Base-by-base conservation (phyloP, 2,329 filamentous ascomycete species). In the Davidsoniella australis region DNA sequence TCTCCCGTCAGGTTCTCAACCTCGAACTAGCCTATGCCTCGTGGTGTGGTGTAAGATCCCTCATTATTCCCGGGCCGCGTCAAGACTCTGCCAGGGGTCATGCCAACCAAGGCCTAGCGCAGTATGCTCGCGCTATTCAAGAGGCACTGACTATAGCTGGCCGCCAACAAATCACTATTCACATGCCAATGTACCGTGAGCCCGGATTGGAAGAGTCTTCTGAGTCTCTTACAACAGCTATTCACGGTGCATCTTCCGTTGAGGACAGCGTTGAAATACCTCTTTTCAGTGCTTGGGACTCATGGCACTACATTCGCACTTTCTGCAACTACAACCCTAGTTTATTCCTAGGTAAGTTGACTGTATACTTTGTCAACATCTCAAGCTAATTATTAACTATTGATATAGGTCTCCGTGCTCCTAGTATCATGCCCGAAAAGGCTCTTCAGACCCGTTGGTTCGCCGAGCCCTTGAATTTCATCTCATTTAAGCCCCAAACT, bases 21-120 rank as follows among this genome's bases (percentile, higher is more conserved):
- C 72, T 94, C 38, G 91, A 98, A 62, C 75, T 96, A 44, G 84
- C 86, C 45, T 98, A 95, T 65, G 91, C 93, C 55, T 88, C 86
- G 54, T 98, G 96, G 65, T 95, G 87, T 59, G 93, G 93, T 36
- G 75, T 91, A 44, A 78, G 80, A 50, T 93, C 83, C 63, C 72
- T 96, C 52, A 69, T 96, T 46, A 70, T 98, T 26, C 79, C 82
- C 1, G 87, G 87, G 0, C 91, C 91, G 2, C 74, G 75, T 55
- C 66, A 76, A 12, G 75, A 81, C 55, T 70, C 76, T 51, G 71
- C 72, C 51, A 71, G 69, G 49, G 61, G 68, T 53, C 63, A 66
- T 12, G 68, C 66, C 44, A 65, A 68, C 56, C 66, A 68, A 59
- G 70, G 72, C n/a, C 60, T 74, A 70, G 59, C 80, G 0, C 85